phyloP scores from a whole-genome alignment of 2,329 filamentous ascomycete species.

The Tympanopsis confertula region DNA sequence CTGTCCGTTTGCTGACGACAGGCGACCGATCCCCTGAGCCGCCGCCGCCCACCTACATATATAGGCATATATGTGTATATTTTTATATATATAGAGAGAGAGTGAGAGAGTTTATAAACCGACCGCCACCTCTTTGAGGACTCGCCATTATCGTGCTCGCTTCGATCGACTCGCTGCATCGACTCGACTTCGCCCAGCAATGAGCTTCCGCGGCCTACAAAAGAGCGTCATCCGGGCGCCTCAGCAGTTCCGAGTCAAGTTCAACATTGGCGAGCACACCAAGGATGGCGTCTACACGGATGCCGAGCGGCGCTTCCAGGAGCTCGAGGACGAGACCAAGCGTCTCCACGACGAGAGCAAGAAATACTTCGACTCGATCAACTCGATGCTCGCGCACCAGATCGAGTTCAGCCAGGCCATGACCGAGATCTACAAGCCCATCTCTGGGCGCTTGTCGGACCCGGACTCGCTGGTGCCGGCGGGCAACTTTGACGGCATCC shows the following conservation, averaged over 20 bases:
- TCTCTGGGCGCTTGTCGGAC: conserved; percentile 89
- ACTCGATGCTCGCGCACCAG: conserved; percentile 93
- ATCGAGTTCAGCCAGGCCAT: conserved; percentile 97
- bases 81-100: no score
- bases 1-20: no score
- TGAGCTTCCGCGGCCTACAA: conserved; percentile 96
- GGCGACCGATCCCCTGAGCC: no score
- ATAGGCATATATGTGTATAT: no score
- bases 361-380: conserved; percentile 96
- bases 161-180: no score
- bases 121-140: no score
- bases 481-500: conserved; percentile 85
- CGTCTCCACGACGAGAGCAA: conserved; percentile 91
- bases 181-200: no score
- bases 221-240: conserved; percentile 86
- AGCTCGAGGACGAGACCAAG: conserved; percentile 92
- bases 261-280: conserved; percentile 91
- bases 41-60: no score
- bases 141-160: no score
- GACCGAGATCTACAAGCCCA: conserved; percentile 94
- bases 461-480: conserved; percentile 71
- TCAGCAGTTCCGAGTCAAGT: conserved; percentile 80
- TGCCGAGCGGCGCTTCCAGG: conserved; percentile 83
- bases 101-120: no score
- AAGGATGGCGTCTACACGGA: conserved; percentile 93